Conservation (phyloP, 208 protist genomes). For the Trypanosoma melophagium region DNA sequence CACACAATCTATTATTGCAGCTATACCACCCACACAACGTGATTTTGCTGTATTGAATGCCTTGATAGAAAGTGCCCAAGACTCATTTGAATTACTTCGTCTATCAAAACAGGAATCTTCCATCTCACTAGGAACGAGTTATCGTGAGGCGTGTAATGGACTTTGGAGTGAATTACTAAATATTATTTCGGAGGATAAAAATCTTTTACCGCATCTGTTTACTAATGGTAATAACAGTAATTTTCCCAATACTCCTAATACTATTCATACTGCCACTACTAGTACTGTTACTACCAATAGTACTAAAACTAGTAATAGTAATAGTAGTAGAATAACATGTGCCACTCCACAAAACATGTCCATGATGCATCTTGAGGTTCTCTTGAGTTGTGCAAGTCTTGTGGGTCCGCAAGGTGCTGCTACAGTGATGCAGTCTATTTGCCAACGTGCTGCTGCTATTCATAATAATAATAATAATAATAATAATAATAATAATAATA, state of each 20-base stretch:
- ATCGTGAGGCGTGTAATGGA: slow-evolving; percentile 1
- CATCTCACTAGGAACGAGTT: background rate
- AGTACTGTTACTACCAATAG: too few species aligned
- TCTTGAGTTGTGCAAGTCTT: slow-evolving; percentile 24
- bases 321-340: background rate
- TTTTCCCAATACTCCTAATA: too few species aligned
- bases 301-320: background rate
- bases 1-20: slow-evolving; percentile 6
- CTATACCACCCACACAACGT: slow-evolving; percentile 19
- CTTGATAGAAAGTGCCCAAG: slow-evolving; percentile 22
- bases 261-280: too few species aligned
- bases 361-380: slow-evolving; percentile 16
- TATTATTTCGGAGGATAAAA: slow-evolving; percentile 9
- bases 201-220: slow-evolving; percentile 11
- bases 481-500: slow-evolving; percentile 5
- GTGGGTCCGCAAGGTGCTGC: background rate
- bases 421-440: slow-evolving; percentile 20
- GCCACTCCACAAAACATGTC: background rate
- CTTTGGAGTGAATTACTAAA: slow-evolving; percentile 18
- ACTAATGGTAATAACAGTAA: background rate
- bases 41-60: slow-evolving; percentile 10
- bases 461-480: background rate
- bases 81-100: slow-evolving; percentile 21
- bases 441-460: background rate
- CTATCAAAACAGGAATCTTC: background rate